These are phyloP conservation scores for Epichloe scottii DNA, from an alignment of 2,329 filamentous ascomycete genomes.

Conservation along the genomic window DNA sequence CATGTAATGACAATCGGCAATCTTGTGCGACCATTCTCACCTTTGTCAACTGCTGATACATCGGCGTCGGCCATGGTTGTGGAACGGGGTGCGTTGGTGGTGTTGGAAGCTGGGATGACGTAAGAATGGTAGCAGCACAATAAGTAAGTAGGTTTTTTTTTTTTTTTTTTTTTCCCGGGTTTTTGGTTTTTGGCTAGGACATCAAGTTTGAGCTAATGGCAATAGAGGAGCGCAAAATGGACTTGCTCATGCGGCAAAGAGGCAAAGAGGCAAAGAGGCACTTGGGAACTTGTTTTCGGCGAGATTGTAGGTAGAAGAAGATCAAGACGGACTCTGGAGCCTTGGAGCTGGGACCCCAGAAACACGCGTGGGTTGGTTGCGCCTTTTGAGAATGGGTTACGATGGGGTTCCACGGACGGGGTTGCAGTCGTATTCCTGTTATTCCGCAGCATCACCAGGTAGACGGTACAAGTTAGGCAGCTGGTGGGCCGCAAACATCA, in stretches of 20 bases:
- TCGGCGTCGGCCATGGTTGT: conserved; percentile 22
- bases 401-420: conserved; percentile 5
- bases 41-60: conserved; percentile 24
- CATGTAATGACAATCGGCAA: background rate
- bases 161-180: too few relatives aligned
- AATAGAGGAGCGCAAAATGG: background rate
- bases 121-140: conserved; percentile 1
- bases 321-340: background rate
- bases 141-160: background rate
- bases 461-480: too few relatives aligned
- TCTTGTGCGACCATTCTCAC: conserved; percentile 12
- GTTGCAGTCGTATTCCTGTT: conserved; percentile 1
- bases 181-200: background rate
- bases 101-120: conserved; percentile 8
- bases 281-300: background rate
- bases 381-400: background rate
- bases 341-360: background rate
- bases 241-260: background rate
- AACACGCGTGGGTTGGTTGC: background rate
- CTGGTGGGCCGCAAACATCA: too few relatives aligned
- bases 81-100: conserved; percentile 4
- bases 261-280: background rate
- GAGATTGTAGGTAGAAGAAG: background rate
- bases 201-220: background rate
- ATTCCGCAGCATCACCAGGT: background rate